Evolutionary conservation across 805 yeast genomes (phyloP), one percentile per base, ranked within the genome.

Genomic region (Starmerella scarabaei): DNA sequence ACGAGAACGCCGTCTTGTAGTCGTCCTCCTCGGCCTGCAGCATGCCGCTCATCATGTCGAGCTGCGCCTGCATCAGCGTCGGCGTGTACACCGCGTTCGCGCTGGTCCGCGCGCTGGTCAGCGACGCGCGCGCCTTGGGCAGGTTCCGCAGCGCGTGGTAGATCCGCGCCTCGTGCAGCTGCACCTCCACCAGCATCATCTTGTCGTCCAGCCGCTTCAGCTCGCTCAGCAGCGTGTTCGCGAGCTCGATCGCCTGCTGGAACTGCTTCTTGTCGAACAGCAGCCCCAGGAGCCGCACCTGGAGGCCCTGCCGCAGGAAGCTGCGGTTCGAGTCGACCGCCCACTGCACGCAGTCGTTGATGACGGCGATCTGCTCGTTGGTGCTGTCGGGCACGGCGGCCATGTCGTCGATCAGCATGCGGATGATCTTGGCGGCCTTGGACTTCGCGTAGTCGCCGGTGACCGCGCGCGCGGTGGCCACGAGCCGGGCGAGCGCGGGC

Each of bases 71-170:
- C 52, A 80, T 71, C 37, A 77, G 66, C n/a, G 96, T 81, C 8
- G 97, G 94, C 54, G 94, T 82, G 65, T 86, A 93, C 38, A 91
- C 83, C 18, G 96, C 73, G 60, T 91, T 93, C n/a, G 98, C 98
- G 3, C 93, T 80, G 0, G 98, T 91, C 61, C 97, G 74, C 2
- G 98, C 95, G 35, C 93, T 77, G 2, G 97, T 85, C 53, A 91
- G 68, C 2, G 95, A 77, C 6, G 97, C 96, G 53, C 82, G 75
- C 4, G 94, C 73, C 63, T 88, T 91, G 4, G 95, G 80, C 53
- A 82, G 71, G 60, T 91, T 91, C 59, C 95, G 74, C 53, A 91
- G 68, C 21, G 93, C 85, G 59, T 86, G 94, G 60, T 80, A 91
- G 30, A 83, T 84, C 55, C 84, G 79, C 17, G 91, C 71, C 60